phyloP scores from a whole-genome alignment of 2,329 filamentous ascomycete genomes.

The Fusarium staphyleae region DNA sequence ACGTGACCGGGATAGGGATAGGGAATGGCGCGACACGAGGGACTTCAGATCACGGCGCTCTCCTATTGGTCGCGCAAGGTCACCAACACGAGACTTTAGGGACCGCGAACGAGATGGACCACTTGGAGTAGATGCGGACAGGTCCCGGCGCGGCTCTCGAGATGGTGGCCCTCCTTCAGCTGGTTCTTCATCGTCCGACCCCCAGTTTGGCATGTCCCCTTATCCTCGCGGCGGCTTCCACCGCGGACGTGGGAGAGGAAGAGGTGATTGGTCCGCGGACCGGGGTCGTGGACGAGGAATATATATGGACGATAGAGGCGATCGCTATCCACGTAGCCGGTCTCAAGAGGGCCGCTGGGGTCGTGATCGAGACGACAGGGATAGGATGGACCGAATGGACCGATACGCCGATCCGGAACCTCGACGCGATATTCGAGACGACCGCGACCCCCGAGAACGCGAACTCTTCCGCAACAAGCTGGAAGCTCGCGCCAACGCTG shows the following conservation, averaged over 20 bases:
- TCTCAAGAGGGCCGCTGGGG: slow-evolving; percentile 69
- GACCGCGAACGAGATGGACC: slow-evolving; percentile 65
- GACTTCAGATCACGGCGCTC: slow-evolving; percentile 60
- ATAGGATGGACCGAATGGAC: slow-evolving; percentile 53
- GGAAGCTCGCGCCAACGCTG: slow-evolving; percentile 56
- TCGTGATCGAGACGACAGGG: slow-evolving; percentile 64
- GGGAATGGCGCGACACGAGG: slow-evolving; percentile 52
- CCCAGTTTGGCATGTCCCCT: slow-evolving; percentile 61
- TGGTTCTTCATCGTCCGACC: slow-evolving; percentile 74
- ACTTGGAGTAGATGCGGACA: slow-evolving; percentile 70
- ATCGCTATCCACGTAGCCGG: slow-evolving; percentile 70
- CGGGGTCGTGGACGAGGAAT: slow-evolving; percentile 64
- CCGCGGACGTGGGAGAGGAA: slow-evolving; percentile 60
- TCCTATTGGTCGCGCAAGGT: slow-evolving; percentile 65
- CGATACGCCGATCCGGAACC: slow-evolving; percentile 51
- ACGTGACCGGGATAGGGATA: slow-evolving; percentile 62
- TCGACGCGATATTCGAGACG: slow-evolving; percentile 56
- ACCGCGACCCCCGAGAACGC: slow-evolving; percentile 55
- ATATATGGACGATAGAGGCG: slow-evolving; percentile 63
- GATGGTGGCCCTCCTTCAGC: slow-evolving; percentile 74
- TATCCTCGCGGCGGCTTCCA: slow-evolving; percentile 63
- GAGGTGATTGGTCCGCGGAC: slow-evolving; percentile 51
- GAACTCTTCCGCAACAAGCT: slow-evolving; percentile 58
- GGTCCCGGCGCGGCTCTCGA: slow-evolving; percentile 72
- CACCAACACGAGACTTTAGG: slow-evolving; percentile 72